Base-by-base conservation (phyloP, 1,284 basidiomycete genomes). In the Sutorius eximius region DNA sequence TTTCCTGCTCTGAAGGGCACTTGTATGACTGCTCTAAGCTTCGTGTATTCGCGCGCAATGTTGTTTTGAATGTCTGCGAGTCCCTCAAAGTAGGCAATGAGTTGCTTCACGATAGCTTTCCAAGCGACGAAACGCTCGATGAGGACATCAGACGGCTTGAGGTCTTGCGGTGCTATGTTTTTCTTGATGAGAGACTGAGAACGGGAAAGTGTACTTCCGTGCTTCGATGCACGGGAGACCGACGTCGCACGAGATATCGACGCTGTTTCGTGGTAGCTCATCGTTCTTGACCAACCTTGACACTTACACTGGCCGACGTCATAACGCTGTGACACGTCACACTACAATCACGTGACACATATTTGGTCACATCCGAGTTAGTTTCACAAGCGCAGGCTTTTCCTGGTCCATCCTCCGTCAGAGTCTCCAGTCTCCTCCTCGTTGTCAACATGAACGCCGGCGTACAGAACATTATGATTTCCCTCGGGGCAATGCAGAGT, bases 1-100 rank as follows among this genome's bases (percentile, higher is more conserved):
- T 97, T 97, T 27, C 95, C 95, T 36, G 94, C 86, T 49, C 89
- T 80, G 79, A 98, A 98, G 2, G 97, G 97, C 2, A 98, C 96
- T 74, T 99, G 96, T 63, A 99, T 96, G 59, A 98, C 94, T 11
- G 90, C 93, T n/a, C 91, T 93, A 49, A 99, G 86, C 74, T 97
- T 97, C 46, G 91, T 93, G 71, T 98, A 83, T 75, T 98, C 96
- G 65, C 88, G 87, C 38, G 95, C 94, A 18, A 93, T 91, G 74
- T 96, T 96, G 75, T 93, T 94, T 76, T 98, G 89, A 56, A 97
- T 95, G 70, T 96, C 93, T 16, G 94, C 94, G 51, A 96, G 82
- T 56, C 95, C 95, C 82, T 91, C 87, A 59, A 91, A 91, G 67
- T 91, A 92, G 0, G 86, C 85, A 58, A 94, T 91, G 56, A 98